A percentile compares a stretch with the other conserved stretches of the same genome.
phyloP scores from a whole-genome alignment of 164 flowering plant species.

The Aristolochia californica region DNA sequence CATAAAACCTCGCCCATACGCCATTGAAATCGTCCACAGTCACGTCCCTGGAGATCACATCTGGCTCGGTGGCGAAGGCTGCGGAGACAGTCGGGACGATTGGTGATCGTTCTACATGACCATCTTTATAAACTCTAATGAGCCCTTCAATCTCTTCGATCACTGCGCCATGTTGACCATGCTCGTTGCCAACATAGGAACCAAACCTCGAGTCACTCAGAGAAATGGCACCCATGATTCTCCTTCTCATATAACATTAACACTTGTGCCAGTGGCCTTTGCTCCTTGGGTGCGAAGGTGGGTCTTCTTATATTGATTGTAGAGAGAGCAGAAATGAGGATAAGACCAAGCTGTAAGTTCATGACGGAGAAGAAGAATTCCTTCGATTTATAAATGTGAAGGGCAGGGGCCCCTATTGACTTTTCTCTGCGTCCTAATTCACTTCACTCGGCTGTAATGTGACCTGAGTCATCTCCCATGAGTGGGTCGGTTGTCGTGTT shows the following conservation, averaged over 20 bases:
- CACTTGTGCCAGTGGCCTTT: too few species aligned
- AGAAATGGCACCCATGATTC: slow-evolving; percentile 30
- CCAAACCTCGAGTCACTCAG: slow-evolving; percentile 19
- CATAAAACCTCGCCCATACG: slow-evolving; percentile 39
- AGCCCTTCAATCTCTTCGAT: slow-evolving; percentile 41
- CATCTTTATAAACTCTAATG: slow-evolving; percentile 44
- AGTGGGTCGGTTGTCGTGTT: slow-evolving; percentile 6
- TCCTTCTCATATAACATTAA: slow-evolving; percentile 10
- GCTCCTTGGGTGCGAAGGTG: too few species aligned
- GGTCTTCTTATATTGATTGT: slow-evolving; percentile 9
- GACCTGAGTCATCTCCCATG: slow-evolving; percentile 4
- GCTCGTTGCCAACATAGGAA: slow-evolving; percentile 7
- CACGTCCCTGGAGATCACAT: slow-evolving; percentile 34
- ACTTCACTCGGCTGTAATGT: neutral
- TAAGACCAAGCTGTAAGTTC: slow-evolving; percentile 1
- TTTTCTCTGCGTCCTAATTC: neutral
- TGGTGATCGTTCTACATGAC: slow-evolving; percentile 35
- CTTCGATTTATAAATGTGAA: neutral
- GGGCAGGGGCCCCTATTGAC: neutral
- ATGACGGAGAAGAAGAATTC: slow-evolving; percentile 3
- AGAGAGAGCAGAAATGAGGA: neutral
- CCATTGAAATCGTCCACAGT: slow-evolving; percentile 28
- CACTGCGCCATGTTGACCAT: slow-evolving; percentile 19
- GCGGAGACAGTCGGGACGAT: slow-evolving; percentile 29
- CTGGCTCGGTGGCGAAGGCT: slow-evolving; percentile 20